phyloP scores from a whole-genome alignment of 2,329 filamentous ascomycete genomes.

The Coniochaeta prunicola region DNA sequence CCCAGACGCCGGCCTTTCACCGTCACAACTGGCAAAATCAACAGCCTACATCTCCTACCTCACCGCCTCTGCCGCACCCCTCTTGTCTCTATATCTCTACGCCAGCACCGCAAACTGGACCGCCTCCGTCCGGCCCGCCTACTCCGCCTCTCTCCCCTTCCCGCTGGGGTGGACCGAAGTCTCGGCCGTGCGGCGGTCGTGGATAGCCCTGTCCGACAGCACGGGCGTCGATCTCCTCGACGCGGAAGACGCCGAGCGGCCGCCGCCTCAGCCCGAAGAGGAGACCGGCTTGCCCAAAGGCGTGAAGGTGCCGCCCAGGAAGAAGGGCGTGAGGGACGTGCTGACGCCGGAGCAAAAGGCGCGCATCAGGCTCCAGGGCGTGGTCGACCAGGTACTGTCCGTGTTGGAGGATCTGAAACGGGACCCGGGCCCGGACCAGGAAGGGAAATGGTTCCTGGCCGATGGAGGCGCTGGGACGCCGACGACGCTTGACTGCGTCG shows the following conservation, averaged over 20 bases:
- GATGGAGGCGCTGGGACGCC: slow-evolving; percentile 29
- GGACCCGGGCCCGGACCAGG: slow-evolving; percentile 20
- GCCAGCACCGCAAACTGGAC: slow-evolving; percentile 86
- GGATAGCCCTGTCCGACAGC: slow-evolving; percentile 62
- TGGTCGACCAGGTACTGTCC: slow-evolving; percentile 64
- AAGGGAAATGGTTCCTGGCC: slow-evolving; percentile 43
- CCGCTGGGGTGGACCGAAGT: slow-evolving; percentile 85
- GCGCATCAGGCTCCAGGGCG: slow-evolving; percentile 67
- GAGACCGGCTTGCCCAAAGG: slow-evolving; percentile 32
- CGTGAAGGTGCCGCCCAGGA: slow-evolving; percentile 35
- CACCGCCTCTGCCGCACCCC: slow-evolving; percentile 63
- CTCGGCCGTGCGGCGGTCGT: slow-evolving; percentile 61
- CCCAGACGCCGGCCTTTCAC: slow-evolving; percentile 29
- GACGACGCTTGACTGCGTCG: slow-evolving; percentile 69
- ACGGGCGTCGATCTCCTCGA: slow-evolving; percentile 64
- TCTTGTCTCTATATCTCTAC: slow-evolving; percentile 83
- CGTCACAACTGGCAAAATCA: slow-evolving; percentile 35
- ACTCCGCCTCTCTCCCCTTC: slow-evolving; percentile 73
- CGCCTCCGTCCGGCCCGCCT: slow-evolving; percentile 68
- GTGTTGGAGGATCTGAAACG: slow-evolving; percentile 60
- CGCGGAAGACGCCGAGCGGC: slow-evolving; percentile 26
- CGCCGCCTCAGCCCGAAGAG: slow-evolving; percentile 23
- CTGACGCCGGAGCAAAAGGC: slow-evolving; percentile 65
- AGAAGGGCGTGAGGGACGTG: slow-evolving; percentile 52
- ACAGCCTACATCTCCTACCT: slow-evolving; percentile 61